Base-by-base conservation (phyloP, 2,329 filamentous ascomycete genomes). In the Xylaria sp. region DNA sequence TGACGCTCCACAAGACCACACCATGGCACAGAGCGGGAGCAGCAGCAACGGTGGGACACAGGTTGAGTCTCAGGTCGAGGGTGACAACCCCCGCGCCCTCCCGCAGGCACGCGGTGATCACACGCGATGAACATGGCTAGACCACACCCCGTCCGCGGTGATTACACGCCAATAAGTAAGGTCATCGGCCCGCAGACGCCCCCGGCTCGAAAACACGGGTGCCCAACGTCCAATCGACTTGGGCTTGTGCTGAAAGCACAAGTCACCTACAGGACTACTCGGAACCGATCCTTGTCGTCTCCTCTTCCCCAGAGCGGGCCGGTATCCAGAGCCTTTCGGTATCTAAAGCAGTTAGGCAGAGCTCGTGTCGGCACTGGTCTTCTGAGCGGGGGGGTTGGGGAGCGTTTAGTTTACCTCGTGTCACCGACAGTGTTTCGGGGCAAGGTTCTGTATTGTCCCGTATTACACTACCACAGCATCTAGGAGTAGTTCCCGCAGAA, bases 1-100 rank as follows among this genome's bases (percentile, higher is more conserved):
- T 29, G 54, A 43, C 20, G 44, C 47, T 48, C 48, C 54, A 54
- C 55, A 54, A 43, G 37, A 19, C n/a, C 19, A 48, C 44, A 11
- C 11, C 47, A 50, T 48, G 38, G 42, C 50, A 48, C 40, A 53
- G 44, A 17, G n/a, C n/a, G n/a, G 7, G 20, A 39, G 20, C 11
- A 29, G 22, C 38, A 26, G 44, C 48, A 17, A 39, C 49, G n/a
- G n/a, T n/a, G n/a, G n/a, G n/a, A 49, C 38, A 20, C 9, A 6
- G 4, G 34, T 19, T 42, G 34, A 47, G 34, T 40, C 54, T 40
- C 42, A 52, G 48, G 29, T 29, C 18, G 52, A 26, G 48, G 29
- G 38, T 21, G 52, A 26, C 24, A 26, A 29, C 19, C 8, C 20
- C 44, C 24, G 11, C n/a, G 17, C 21, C 39, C 21, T 26, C 22